These are phyloP conservation scores for Pterothamnion heteromorphum DNA, from an alignment of 31 red algal species.

Conservation along the genomic window DNA sequence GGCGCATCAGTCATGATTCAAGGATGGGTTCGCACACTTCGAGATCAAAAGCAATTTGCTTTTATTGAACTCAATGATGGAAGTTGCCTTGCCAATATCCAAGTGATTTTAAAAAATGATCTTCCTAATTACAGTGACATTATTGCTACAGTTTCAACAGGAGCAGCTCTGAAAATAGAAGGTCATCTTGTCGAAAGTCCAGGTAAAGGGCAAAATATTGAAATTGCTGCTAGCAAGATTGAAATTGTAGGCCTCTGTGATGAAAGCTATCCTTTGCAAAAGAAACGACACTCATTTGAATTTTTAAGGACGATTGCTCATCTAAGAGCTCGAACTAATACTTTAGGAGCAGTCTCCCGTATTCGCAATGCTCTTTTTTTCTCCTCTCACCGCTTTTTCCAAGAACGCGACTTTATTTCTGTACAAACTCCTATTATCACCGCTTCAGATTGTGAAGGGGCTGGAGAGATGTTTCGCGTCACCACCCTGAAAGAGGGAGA, in stretches of 20 bases:
- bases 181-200: conserved; percentile 55
- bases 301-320: conserved; percentile 67
- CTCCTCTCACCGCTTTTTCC: conserved; percentile 71
- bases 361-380: conserved; percentile 57
- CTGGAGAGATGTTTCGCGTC: conserved; percentile 85
- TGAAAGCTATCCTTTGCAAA: conserved; percentile 64
- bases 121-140: conserved; percentile 14
- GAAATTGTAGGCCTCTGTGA: conserved; percentile 39
- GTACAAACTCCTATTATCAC: conserved; percentile 78
- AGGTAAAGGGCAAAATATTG: conserved; percentile 60
- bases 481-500: conserved; percentile 45
- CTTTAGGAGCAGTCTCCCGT: conserved; percentile 60
- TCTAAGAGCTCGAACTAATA: conserved; percentile 56
- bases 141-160: conserved; percentile 48
- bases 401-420: conserved; percentile 59
- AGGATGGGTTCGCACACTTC: conserved; percentile 76
- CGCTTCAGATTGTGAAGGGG: conserved; percentile 69
- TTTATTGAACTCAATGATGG: conserved; percentile 74
- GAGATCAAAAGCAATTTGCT: conserved; percentile 69
- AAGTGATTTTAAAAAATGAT: conserved; percentile 57
- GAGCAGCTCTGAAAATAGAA: conserved; percentile 55
- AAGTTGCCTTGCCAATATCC: conserved; percentile 53
- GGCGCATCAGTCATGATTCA: conserved; percentile 53
- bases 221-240: conserved; percentile 54
- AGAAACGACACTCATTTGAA: conserved; percentile 75